Base-by-base conservation (phyloP, 2,329 filamentous ascomycete genomes). In the Aspergillus novofumigatus region DNA sequence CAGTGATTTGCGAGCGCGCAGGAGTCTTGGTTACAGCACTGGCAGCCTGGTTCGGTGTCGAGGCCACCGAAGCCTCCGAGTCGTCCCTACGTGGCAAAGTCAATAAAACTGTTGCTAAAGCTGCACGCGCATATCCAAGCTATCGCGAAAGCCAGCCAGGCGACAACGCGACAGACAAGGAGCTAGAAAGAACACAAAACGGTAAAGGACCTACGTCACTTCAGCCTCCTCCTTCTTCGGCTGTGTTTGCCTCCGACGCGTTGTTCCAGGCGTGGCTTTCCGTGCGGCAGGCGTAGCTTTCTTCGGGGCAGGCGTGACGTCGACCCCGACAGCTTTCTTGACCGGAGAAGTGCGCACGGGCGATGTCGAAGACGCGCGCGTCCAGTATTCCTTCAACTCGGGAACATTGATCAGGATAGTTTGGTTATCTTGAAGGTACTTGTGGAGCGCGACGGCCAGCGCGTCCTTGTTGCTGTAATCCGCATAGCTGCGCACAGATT, bases 401-500 rank as follows among this genome's bases (percentile, higher is more conserved):
- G 86, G 76, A 63, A 92, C 84, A 57, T 79, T 78, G 53, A 82
- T 80, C 70, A 90, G 88, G 59, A 80, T 81, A 62, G 83, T 78
- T 65, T 84, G 80, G 77, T 96, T 89, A 61, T 83, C 80, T 64
- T 85, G 81, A 49, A 96, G 83, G 75, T 86, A 87, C 49, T 87
- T 82, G 66, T 95, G 89, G 62, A 96, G 84, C 48, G 83, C 83
- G 58, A 82, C 74, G 69, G 93, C 90, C 59, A 97, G 84, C 51
- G 96, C 91, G 62, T 81, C 80, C 77, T 96, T 96, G 74, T 88
- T 89, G 62, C 88, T 78, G 56, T 81, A 80, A 64, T 90, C 86
- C 69, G 84, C 86, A 69, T 89, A 92, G 69, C 54, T 51, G 35
- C 26, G 7, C 52, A 45, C 26, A 51, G 35, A 51, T 45, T 44